Percentiles rank a stretch among this genome's conserved stretches.
Conservation (phyloP, 2,329 filamentous ascomycete genomes). For the Scedosporium minutisporum region DNA sequence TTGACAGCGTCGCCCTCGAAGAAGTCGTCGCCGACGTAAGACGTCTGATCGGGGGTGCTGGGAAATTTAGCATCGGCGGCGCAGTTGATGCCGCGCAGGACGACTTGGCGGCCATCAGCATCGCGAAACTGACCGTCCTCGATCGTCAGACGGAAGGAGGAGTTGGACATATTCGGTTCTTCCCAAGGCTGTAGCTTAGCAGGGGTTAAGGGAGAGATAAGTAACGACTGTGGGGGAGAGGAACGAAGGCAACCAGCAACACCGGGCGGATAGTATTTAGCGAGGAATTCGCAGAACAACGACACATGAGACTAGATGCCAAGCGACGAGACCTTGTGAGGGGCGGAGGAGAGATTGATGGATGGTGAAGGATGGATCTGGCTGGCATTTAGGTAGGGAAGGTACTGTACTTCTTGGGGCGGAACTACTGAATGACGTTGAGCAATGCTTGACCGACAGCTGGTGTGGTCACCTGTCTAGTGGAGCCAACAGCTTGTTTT, state of each 20-base stretch:
- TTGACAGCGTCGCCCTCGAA: conserved; percentile 88
- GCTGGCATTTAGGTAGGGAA: neutral
- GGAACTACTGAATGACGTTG: neutral
- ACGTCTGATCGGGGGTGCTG: conserved; percentile 69
- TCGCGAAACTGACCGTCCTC: conserved; percentile 83
- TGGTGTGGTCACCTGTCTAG: neutral
- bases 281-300: neutral
- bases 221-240: neutral
- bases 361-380: neutral
- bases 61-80: conserved; percentile 87
- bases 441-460: neutral
- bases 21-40: conserved; percentile 68
- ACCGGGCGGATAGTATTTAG: neutral
- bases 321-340: neutral
- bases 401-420: neutral
- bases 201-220: neutral
- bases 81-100: conserved; percentile 87
- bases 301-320: neutral
- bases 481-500: neutral
- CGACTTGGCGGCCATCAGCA: conserved; percentile 69
- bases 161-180: neutral
- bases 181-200: neutral
- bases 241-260: neutral
- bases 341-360: neutral
- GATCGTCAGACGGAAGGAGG: conserved; percentile 64